A percentile compares a stretch with the other conserved stretches of the same genome.
These are phyloP conservation scores for Mimosa bimucronata DNA, from an alignment of 306 rosid genomes.

Conservation along the genomic window DNA sequence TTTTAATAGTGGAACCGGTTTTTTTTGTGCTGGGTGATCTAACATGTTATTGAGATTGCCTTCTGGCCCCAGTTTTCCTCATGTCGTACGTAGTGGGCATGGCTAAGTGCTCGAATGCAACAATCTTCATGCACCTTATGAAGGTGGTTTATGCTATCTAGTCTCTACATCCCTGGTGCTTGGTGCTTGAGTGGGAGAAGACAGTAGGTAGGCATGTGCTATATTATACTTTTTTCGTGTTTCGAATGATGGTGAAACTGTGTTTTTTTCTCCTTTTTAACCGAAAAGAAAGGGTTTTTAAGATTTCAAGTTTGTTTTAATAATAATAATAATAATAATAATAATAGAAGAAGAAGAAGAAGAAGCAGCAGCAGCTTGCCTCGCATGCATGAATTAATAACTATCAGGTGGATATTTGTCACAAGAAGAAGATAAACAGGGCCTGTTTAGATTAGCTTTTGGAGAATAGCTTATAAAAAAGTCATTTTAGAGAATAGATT, in stretches of 20 bases:
- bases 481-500: too few relatives aligned
- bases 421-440: too few relatives aligned
- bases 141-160: neutral
- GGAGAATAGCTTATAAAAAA: too few relatives aligned
- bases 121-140: neutral
- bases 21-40: neutral
- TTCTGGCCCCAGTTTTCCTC: neutral
- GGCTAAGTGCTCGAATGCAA: neutral
- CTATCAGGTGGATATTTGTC: conserved; percentile 8
- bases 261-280: neutral
- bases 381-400: neutral
- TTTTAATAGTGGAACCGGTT: neutral
- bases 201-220: conserved; percentile 18
- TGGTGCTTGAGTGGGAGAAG: conserved; percentile 37
- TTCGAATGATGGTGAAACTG: neutral
- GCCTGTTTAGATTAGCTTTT: too few relatives aligned
- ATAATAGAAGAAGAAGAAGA: too few relatives aligned
- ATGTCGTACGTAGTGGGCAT: neutral
- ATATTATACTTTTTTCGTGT: neutral
- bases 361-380: too few relatives aligned
- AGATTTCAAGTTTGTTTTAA: neutral
- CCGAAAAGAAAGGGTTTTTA: neutral
- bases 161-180: neutral
- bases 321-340: neutral
- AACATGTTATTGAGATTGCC: neutral